Evolutionary conservation across 176 grass and related monocot species (phyloP), one percentile per base, ranked within the genome.

Genomic region (Thalia dealbata): DNA sequence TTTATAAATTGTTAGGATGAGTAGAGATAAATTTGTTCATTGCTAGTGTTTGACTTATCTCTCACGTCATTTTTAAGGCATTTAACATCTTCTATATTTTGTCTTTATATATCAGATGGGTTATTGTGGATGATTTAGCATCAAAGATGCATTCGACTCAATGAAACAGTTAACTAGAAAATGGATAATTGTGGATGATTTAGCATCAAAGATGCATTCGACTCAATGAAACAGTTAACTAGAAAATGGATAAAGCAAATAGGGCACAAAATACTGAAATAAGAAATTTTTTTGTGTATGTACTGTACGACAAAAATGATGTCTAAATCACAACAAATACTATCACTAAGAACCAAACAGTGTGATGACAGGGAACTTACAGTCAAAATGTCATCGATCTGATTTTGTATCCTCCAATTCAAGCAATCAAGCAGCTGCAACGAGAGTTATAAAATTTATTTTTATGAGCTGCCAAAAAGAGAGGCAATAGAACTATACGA

Each of bases 371-470:
- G 25, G 66, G 64, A 70, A 84, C 84, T 92, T 78, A 96, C 93
- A 66, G 87, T 60, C 60, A 97, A 79, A 65, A 97, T 79, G 14
- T 60, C 78, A 69, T 92, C 93, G 26, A 97, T 92, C 69, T 82
- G 87, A 81, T 92, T 97, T 67, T 90, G 78, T 63, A 90, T 67
- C 79, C 93, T 97, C 93, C 93, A 97, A 38, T 88, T 86, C 35
- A 97, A 89, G 82, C 73, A 82, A 82, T 97, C 93, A 83, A 92
- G 75, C 45, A 97, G 71, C 89, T 97, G 79, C 60, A 69, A 35
- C 52, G 83, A 76, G 6, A 44, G 25, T 26, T 71, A n/a, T 0
- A 2, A 18, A 27, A 38, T 71, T 71, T 14, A 28, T 18, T 27
- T 18, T 19, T 10, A 10, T 28, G 35, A 11, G 16, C 5, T 3